These are phyloP conservation scores for Zoysia pacifica DNA, from an alignment of 176 grass and related monocot genomes.

Conservation along the genomic window DNA sequence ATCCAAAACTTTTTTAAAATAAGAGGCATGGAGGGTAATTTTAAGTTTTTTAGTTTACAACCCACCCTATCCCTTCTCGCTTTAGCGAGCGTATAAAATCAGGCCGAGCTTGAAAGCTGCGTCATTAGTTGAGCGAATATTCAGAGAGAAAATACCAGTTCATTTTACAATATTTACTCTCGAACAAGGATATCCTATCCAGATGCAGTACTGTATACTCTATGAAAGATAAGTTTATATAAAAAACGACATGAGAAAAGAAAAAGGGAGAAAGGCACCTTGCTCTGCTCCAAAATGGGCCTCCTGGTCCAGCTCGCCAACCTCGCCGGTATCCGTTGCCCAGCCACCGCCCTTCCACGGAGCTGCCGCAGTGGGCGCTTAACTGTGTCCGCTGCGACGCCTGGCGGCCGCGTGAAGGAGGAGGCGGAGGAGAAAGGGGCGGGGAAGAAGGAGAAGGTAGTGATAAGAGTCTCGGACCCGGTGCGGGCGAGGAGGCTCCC, in stretches of 20 bases:
- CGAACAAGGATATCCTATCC: slow-evolving; percentile 20
- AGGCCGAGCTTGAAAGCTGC: not conserved
- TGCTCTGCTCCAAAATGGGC: slow-evolving; percentile 20
- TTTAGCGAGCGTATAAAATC: not conserved
- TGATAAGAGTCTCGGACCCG: slow-evolving; percentile 84
- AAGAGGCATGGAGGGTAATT: no score
- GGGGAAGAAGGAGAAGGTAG: slow-evolving; percentile 42
- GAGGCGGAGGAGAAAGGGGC: slow-evolving; percentile 42
- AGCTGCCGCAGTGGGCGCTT: slow-evolving; percentile 24
- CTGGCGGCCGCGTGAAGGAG: slow-evolving; percentile 44
- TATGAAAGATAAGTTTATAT: not conserved
- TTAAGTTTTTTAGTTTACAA: no score
- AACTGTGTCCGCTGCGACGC: slow-evolving; percentile 21
- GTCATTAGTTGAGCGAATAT: slow-evolving; percentile 18
- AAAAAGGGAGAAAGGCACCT: not conserved
- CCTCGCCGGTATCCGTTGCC: slow-evolving; percentile 34
- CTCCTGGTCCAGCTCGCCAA: slow-evolving; percentile 42
- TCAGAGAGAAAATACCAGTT: slow-evolving; percentile 4
- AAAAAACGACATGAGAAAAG: not conserved
- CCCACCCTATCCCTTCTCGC: not conserved
- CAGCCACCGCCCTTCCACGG: not conserved
- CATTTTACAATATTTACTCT: not conserved
- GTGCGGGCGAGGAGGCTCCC: slow-evolving; percentile 49
- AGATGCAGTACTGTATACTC: no score
- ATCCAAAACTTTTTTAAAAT: no score